Percentiles rank a stretch among this genome's conserved stretches.
Evolutionary conservation across 805 yeast genomes (phyloP).

Genomic region (Metschnikowia dekortorum): DNA sequence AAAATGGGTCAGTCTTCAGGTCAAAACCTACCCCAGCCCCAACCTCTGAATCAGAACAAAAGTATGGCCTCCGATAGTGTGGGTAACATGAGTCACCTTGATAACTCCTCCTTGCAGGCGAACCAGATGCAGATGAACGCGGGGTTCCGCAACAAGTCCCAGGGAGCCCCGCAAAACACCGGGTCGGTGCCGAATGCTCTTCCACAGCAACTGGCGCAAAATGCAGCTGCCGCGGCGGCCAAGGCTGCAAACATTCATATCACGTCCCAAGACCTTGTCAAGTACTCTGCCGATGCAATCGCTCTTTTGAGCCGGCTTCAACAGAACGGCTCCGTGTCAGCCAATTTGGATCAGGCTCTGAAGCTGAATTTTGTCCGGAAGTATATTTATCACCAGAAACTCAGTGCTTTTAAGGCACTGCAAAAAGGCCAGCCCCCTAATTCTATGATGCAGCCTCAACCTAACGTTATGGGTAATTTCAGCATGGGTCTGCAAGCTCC

Average conservation of each 20-base stretch:
- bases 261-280: slow-evolving; percentile 31
- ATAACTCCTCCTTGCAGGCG: slow-evolving; percentile 6
- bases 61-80: slow-evolving; percentile 11
- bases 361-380: slow-evolving; percentile 37
- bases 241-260: slow-evolving; percentile 13
- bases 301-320: slow-evolving; percentile 33
- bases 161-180: background rate
- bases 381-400: slow-evolving; percentile 38
- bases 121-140: slow-evolving; percentile 11
- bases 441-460: slow-evolving; percentile 7
- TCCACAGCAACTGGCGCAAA: slow-evolving; percentile 8
- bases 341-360: slow-evolving; percentile 32
- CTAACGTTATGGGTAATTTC: background rate
- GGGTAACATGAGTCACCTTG: slow-evolving; percentile 9
- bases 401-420: slow-evolving; percentile 25
- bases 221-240: slow-evolving; percentile 2
- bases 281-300: slow-evolving; percentile 39
- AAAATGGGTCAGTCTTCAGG: background rate
- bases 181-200: slow-evolving; percentile 12
- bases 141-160: slow-evolving; percentile 7
- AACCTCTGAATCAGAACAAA: slow-evolving; percentile 8
- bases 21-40: background rate
- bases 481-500: background rate
- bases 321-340: slow-evolving; percentile 30
- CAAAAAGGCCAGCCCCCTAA: slow-evolving; percentile 17